Evolutionary conservation across 768 basidiomycete species (phyloP).

Genomic region (Collybiopsis luxurians): DNA sequence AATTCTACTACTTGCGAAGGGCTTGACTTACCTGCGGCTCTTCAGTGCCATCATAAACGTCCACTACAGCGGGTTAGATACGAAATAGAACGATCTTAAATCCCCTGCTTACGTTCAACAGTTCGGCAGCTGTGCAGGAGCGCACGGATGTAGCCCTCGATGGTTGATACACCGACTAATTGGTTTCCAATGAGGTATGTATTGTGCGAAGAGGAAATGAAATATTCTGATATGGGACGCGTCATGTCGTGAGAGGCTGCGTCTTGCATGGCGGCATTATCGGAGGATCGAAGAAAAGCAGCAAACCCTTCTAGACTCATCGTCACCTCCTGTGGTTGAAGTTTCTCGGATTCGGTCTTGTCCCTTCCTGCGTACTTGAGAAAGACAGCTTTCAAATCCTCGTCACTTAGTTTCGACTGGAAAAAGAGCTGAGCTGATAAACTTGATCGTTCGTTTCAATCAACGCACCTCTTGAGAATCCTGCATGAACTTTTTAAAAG

Average conservation of each 20-base stretch:
- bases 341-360: background rate
- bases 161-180: conserved; percentile 82
- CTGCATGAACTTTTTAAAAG: conserved; percentile 45
- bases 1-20: no score
- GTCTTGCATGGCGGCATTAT: background rate
- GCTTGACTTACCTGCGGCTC: conserved; percentile 49
- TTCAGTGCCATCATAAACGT: conserved; percentile 84
- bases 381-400: conserved; percentile 33
- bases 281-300: conserved; percentile 4
- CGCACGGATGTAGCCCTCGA: conserved; percentile 92
- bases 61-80: conserved; percentile 52
- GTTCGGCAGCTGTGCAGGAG: conserved; percentile 89
- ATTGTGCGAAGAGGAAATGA: conserved; percentile 71
- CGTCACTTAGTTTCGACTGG: background rate
- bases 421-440: background rate
- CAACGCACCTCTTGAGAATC: conserved; percentile 37
- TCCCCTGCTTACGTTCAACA: conserved; percentile 71
- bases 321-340: background rate
- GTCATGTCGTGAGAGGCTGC: conserved; percentile 76
- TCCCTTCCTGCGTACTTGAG: conserved; percentile 26
- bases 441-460: background rate
- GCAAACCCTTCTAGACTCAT: conserved; percentile 3
- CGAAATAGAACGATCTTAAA: background rate
- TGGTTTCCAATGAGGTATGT: conserved; percentile 89
- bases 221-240: conserved; percentile 78